Evolutionary conservation across 208 protist species (phyloP), one percentile per base, ranked within the genome.

Genomic region (Acanthamoeba quina): DNA sequence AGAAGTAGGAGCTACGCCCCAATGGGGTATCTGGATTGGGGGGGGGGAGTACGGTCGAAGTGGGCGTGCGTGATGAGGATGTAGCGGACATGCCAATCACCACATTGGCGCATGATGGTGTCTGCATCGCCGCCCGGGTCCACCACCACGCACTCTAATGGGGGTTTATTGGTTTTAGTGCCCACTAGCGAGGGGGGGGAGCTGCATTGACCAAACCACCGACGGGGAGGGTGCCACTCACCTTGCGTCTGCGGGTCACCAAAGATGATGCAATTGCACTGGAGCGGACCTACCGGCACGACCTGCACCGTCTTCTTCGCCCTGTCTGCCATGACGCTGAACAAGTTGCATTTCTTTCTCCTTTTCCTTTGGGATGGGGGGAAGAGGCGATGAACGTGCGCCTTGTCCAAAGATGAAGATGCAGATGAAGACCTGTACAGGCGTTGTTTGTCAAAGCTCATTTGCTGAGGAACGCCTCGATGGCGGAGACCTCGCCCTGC

Each of bases 391-490:
- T 10, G 41, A 10, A 44, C 41, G 5, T 44, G 41, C 2, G 5
- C 41, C 2, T 4, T 44, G 41, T 9, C 5, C 41, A 44, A 44
- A 44, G 41, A 44, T 44, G 2, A 44, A 44, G 5, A 44, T 44
- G 41, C 21, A 24, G 54, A 13, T 21, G 54, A 21, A 15, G 19
- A 21, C 54, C 54, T 58, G 54, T 58, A 21, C 17, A 15, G 54
- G 54, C 44, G 44, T 13, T 49, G 44, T 49, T 49, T 49, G 44
- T 26, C 24, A 11, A 62, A 31, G 29, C 44, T 86, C 29, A 86
- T 26, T 91, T 91, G 85, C 31, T 29, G 62, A 91, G 17, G 62
- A 91, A 91, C 7, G 72, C 24, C n/a, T 91, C 85, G 34, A 91
- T 52, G 60, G 85, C 37, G 47, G 26, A 5, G 41, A 91, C 34